Conservation (phyloP, 352 stramenopile genomes). For the Globisporangium radiosum region DNA sequence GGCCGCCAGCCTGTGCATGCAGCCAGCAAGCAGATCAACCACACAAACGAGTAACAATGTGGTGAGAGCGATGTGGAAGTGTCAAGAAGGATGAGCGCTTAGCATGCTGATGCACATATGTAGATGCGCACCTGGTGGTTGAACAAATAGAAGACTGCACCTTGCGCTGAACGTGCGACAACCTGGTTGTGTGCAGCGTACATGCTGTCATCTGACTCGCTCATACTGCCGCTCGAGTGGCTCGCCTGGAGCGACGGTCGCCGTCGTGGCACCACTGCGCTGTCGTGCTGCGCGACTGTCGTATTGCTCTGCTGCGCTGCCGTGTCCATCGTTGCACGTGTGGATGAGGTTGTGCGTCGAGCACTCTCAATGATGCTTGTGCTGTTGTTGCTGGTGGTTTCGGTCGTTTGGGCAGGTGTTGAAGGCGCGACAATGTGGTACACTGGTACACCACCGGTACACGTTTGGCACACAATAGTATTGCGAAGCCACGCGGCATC, state of each 20-base stretch:
- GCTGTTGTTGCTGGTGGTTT: too few species aligned
- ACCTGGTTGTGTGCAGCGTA: conserved; percentile 33
- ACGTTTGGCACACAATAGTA: too few species aligned
- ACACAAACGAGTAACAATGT: too few species aligned
- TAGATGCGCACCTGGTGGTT: conserved; percentile 48
- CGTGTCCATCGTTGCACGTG: neutral
- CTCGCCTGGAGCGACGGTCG: conserved; percentile 9
- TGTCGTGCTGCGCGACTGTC: neutral
- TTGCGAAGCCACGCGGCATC: too few species aligned
- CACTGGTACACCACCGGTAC: too few species aligned
- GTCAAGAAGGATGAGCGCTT: neutral
- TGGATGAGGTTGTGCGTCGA: too few species aligned
- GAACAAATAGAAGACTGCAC: conserved; percentile 72
- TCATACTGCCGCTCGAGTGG: conserved; percentile 9
- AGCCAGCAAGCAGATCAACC: too few species aligned
- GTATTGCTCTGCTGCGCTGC: neutral
- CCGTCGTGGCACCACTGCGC: neutral
- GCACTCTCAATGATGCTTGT: too few species aligned
- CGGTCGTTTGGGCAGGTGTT: too few species aligned
- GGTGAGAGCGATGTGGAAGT: too few species aligned
- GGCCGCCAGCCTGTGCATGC: conserved; percentile 40
- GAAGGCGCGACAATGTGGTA: too few species aligned
- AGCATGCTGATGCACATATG: neutral
- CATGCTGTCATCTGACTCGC: conserved; percentile 10
- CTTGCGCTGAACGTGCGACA: conserved; percentile 56